Evolutionary conservation across 257 asterid species (phyloP).

Genomic region (Nemophila menziesii): DNA sequence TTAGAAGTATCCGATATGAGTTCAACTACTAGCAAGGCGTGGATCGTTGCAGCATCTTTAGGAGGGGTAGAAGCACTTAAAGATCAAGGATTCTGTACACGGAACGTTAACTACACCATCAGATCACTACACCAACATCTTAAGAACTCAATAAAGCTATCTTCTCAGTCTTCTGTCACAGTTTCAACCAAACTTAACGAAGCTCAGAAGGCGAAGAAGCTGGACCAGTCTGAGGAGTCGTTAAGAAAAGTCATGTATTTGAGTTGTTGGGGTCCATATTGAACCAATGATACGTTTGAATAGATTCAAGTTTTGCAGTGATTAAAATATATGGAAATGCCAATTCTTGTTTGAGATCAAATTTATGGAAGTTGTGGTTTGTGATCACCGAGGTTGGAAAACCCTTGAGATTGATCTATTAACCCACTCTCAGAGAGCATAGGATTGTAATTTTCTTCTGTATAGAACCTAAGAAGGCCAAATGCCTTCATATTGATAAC

Average conservation of each 20-base stretch:
- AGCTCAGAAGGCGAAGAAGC: slow-evolving; percentile 1
- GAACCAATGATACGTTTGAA: not conserved
- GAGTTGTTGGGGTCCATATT: slow-evolving; percentile 13
- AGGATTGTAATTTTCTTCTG: no score
- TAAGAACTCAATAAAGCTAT: slow-evolving; percentile 6
- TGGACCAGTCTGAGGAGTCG: slow-evolving; percentile 8
- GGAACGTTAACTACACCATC: slow-evolving; percentile 6
- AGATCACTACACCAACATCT: slow-evolving; percentile 2
- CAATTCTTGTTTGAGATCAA: no score
- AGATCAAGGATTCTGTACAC: slow-evolving; percentile 7
- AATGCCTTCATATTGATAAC: no score
- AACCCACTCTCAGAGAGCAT: no score
- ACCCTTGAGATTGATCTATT: no score
- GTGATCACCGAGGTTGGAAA: no score
- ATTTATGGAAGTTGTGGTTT: no score
- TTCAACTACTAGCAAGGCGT: not conserved
- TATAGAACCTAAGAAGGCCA: no score
- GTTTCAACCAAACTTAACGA: not conserved
- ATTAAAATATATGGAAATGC: not conserved
- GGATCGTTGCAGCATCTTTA: not conserved
- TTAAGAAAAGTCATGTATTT: slow-evolving; percentile 16
- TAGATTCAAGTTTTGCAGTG: not conserved
- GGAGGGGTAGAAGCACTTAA: slow-evolving; percentile 7
- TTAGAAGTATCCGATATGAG: not conserved
- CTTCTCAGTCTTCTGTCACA: slow-evolving; percentile 7